Evolutionary conservation across 2,329 filamentous ascomycete species (phyloP), one percentile per base, ranked within the genome.

Genomic region (Ceratocystis huliohia): DNA sequence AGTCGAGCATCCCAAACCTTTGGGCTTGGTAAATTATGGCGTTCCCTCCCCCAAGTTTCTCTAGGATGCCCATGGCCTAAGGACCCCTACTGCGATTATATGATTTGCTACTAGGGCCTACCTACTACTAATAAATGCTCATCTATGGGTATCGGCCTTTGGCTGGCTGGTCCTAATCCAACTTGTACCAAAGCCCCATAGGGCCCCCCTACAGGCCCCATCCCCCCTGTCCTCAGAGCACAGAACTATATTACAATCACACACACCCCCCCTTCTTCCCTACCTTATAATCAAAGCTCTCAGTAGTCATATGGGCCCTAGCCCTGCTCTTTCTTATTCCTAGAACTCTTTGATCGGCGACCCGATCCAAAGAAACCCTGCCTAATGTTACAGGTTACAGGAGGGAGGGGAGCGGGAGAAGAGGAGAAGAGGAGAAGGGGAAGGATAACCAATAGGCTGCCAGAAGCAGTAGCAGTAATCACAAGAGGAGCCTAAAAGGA

Each of bases 1-100:
- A 37, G 15, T 33, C 53, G 17, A 20, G 53, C 17, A 13, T 59
- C 53, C 53, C 53, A 59, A 59, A 59, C n/a, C 53, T 59, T 59
- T 33, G 53, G 53, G 33, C 17, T 33, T 33, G 28, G 28, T 59
- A 59, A 59, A 59, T 33, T 33, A 25, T 4, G n/a, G 28, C 1
- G 17, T 20, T 20, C 13, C 53, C n/a, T 30, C 13, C 28, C 53
- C 53, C 53, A 25, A n/a, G 53, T 4, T 30, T 59, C 28, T 5
- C 28, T 59, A 59, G 53, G 53, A n/a, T 30, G 37, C 28, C 53
- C 53, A 30, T 33, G 53, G 53, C 53, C 28, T 17, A 53, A 53
- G 33, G 25, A 33, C 28, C 28, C 53, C 17, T 59, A 8, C 53
- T 59, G 33, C 37, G 28, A 20, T 8, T 59, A 33, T 33, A 37